Evolutionary conservation across 2,329 filamentous ascomycete genomes (phyloP).

Genomic region (Corinectria fuckeliana): DNA sequence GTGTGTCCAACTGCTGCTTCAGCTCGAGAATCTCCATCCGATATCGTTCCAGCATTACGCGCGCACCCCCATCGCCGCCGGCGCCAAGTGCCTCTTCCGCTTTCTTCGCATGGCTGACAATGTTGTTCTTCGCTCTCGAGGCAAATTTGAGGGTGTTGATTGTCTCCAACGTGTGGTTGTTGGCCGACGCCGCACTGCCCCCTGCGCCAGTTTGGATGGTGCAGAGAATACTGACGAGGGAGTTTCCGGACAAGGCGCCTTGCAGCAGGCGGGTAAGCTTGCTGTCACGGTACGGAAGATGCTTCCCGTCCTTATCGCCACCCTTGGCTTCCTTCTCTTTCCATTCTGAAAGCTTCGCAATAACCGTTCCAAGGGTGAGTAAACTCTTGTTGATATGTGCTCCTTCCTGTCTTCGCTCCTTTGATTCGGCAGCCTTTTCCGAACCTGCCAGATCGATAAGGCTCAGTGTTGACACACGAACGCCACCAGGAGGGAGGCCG

Average conservation of each 20-base stretch:
- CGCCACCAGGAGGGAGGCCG: constrained; percentile 80
- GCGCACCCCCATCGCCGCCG: constrained; percentile 83
- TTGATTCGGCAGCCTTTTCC: constrained; percentile 93
- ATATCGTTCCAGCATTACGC: constrained; percentile 90
- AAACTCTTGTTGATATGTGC: constrained; percentile 99
- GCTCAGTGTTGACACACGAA: constrained; percentile 92
- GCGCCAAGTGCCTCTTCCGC: constrained; percentile 86
- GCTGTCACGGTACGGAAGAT: constrained; percentile 95
- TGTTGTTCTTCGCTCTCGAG: constrained; percentile 95
- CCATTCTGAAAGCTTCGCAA: constrained; percentile 86
- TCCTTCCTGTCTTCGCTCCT: constrained; percentile 91
- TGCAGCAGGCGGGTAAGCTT: constrained; percentile 94
- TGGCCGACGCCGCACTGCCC: constrained; percentile 72
- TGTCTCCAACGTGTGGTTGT: constrained; percentile 83
- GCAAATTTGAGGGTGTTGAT: constrained; percentile 97
- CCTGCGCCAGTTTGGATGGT: constrained; percentile 89
- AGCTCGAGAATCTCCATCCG: constrained; percentile 90
- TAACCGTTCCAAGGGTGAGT: constrained; percentile 93
- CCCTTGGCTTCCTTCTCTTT: constrained; percentile 81
- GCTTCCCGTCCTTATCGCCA: constrained; percentile 83
- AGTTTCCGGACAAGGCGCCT: constrained; percentile 89
- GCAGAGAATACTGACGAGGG: constrained; percentile 95
- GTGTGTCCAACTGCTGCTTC: constrained; percentile 79
- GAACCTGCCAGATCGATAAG: constrained; percentile 96
- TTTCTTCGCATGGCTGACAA: constrained; percentile 94